Evolutionary conservation across 257 asterid genomes (phyloP), one percentile per base, ranked within the genome.

Genomic region (Scutellaria galericulata): DNA sequence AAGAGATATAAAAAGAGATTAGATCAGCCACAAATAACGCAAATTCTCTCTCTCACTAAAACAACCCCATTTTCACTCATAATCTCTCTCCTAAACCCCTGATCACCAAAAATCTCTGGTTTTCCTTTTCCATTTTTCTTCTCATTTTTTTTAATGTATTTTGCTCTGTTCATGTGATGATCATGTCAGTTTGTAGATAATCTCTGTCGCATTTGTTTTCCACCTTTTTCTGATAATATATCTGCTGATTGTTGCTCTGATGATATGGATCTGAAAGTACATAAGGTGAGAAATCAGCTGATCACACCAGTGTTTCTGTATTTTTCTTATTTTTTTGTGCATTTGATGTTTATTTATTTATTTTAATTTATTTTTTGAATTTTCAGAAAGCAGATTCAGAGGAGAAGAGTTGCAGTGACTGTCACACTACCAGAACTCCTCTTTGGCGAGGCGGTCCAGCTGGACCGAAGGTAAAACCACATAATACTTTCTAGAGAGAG

Each of bases 361-460:
- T 53, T 7, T 47, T 44, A 54, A 48, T 7, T 47, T 27, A 65
- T 24, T 58, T 22, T 22, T 41, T 27, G 35, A 27, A n/a, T 55
- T 52, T 39, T 20, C 85, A 90, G 98, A 83, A 79, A 83, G 55
- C 85, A 15, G 86, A 86, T 45, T 70, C 75, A 0, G 86, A 79
- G 64, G 81, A 42, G n/a, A 58, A 76, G 35, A 79, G 54, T 20
- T 94, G 98, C 82, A 80, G 86, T 42, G 89, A 77, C 76, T 94
- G 98, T 69, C 82, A 78, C 64, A 91, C 98, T 7, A 79, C 98
- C 22, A 84, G 78, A 75, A 94, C 98, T 7, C 97, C 98, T 13
- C 91, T 94, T 0, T 94, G 98, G 98, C 75, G 98, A 75, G 96
- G 97, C 79, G 98, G 98, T 41, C 97, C 98, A 37, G 80, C 83